A percentile compares a stretch with the other conserved stretches of the same genome.
phyloP scores from a whole-genome alignment of 2,329 filamentous ascomycete species.

The Diplodia mutila region DNA sequence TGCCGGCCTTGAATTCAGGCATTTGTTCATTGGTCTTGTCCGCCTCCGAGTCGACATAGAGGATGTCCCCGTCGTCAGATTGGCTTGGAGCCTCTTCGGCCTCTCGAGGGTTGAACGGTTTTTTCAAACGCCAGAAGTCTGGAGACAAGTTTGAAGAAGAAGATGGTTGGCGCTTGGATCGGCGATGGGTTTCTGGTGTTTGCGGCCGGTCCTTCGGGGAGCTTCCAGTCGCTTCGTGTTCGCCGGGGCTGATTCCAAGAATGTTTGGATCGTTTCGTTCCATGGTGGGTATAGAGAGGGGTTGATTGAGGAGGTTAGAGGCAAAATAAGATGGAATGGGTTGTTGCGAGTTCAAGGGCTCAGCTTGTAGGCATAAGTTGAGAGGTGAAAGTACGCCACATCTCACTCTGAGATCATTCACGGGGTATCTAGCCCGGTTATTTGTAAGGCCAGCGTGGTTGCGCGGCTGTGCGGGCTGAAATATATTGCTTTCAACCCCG shows the following conservation, averaged over 20 bases:
- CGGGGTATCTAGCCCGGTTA: too few relatives aligned
- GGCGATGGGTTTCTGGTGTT: background rate
- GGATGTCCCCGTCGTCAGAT: background rate
- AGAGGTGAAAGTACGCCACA: background rate
- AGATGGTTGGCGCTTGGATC: background rate
- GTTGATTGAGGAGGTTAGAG: background rate
- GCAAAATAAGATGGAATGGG: background rate
- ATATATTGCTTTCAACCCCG: too few relatives aligned
- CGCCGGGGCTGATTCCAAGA: background rate
- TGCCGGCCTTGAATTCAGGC: background rate
- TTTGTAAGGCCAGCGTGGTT: too few relatives aligned
- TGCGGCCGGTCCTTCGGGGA: too few relatives aligned
- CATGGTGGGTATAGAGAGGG: background rate
- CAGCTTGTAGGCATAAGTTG: too few relatives aligned
- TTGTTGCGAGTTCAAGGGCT: too few relatives aligned
- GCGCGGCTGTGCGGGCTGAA: too few relatives aligned
- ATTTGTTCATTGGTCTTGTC: background rate
- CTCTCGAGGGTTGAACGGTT: background rate
- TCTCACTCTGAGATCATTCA: too few relatives aligned
- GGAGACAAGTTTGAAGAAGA: background rate
- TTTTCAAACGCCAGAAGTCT: background rate
- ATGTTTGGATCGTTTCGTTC: background rate
- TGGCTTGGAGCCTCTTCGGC: background rate
- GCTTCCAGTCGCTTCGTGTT: background rate
- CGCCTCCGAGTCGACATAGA: background rate